phyloP scores from a whole-genome alignment of 305 asterid species.

The Fraxinus albicans region DNA sequence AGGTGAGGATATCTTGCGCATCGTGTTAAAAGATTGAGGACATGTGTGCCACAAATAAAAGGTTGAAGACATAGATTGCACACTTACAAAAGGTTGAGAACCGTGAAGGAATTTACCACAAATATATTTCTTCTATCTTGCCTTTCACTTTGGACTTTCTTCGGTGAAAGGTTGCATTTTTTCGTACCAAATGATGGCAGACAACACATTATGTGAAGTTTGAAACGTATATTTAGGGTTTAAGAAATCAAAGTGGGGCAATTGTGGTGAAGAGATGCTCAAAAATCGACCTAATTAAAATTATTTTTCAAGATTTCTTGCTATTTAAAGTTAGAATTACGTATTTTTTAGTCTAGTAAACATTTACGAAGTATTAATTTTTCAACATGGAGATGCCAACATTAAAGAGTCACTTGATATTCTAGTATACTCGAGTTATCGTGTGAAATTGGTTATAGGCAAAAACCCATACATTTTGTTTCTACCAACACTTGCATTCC shows the following conservation, averaged over 20 bases:
- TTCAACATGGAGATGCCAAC: slow-evolving; percentile 18
- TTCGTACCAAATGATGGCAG: slow-evolving; percentile 46
- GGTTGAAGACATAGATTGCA: background rate
- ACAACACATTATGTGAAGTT: slow-evolving; percentile 39
- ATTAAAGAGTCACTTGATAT: slow-evolving; percentile 1
- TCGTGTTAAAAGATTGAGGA: background rate
- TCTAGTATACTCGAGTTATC: background rate
- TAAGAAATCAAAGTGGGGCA: slow-evolving; percentile 33
- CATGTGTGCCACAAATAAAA: background rate
- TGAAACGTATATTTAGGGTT: slow-evolving; percentile 25
- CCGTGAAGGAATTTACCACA: background rate
- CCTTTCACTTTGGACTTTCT: slow-evolving; percentile 42
- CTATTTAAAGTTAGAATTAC: slow-evolving; percentile 36
- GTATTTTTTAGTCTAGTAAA: slow-evolving; percentile 8
- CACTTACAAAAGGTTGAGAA: background rate
- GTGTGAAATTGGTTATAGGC: background rate
- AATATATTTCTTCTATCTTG: slow-evolving; percentile 20
- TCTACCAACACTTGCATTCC: background rate
- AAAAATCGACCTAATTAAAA: slow-evolving; percentile 21
- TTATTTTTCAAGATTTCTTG: slow-evolving; percentile 36
- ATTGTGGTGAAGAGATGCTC: slow-evolving; percentile 24
- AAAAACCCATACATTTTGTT: background rate
- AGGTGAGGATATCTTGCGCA: no score
- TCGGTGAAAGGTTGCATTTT: slow-evolving; percentile 37
- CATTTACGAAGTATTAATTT: background rate